phyloP scores from a whole-genome alignment of 2,329 filamentous ascomycete genomes.

The Colletotrichum sp. region DNA sequence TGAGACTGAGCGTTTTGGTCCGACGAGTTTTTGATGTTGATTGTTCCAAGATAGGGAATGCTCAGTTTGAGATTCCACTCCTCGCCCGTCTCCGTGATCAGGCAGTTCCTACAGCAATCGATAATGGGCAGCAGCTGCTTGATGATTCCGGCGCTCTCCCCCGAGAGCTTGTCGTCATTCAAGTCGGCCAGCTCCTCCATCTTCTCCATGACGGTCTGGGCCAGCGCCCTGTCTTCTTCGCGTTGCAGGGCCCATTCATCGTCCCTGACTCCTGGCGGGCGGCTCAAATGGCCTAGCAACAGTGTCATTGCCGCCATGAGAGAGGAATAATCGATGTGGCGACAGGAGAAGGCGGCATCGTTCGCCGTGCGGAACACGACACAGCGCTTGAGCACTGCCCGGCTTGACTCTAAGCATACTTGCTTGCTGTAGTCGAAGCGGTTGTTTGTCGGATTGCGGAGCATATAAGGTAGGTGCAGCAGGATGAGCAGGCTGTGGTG shows the following conservation, averaged over 20 bases:
- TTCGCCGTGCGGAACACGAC: conserved; percentile 48
- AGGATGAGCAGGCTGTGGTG: conserved; percentile 57
- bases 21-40: conserved; percentile 40
- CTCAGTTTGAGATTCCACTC: conserved; percentile 38
- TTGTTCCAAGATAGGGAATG: conserved; percentile 52
- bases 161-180: conserved; percentile 45
- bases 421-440: conserved; percentile 54
- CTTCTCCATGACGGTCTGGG: conserved; percentile 34
- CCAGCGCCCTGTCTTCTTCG: conserved; percentile 40
- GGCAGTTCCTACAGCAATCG: conserved; percentile 24
- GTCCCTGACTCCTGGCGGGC: conserved; percentile 1
- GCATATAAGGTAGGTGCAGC: conserved; percentile 61
- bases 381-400: conserved; percentile 55
- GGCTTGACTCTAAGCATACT: conserved; percentile 53
- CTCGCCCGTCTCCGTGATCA: conserved; percentile 21
- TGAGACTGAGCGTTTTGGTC: not conserved
- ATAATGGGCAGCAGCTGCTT: conserved; percentile 48
- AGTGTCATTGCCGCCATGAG: conserved; percentile 57
- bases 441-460: conserved; percentile 41
- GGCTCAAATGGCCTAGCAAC: conserved; percentile 53
- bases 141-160: conserved; percentile 48
- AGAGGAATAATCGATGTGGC: conserved; percentile 57
- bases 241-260: conserved; percentile 29
- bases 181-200: conserved; percentile 42
- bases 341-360: conserved; percentile 43